phyloP scores from a whole-genome alignment of 2,329 filamentous ascomycete genomes.

The Colletotrichum neosansevieriae region DNA sequence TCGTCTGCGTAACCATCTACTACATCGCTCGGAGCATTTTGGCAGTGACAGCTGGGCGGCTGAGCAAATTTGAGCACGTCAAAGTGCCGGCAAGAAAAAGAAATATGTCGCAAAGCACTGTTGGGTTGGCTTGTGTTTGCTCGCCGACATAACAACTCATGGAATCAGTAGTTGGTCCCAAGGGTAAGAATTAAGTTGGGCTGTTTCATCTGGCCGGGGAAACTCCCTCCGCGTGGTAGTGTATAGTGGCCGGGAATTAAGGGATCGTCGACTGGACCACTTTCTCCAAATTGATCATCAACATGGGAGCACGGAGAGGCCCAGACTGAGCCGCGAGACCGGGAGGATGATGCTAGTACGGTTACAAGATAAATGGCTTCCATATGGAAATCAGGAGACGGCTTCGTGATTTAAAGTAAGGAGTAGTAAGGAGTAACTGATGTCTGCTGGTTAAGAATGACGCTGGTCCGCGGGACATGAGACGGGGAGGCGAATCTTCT shows the following conservation, averaged over 20 bases:
- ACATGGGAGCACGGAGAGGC: conserved; percentile 15
- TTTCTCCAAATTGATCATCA: conserved; percentile 28
- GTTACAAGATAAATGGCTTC: conserved; percentile 15
- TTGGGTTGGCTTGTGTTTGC: background rate
- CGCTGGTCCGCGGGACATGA: conserved; percentile 2
- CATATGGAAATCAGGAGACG: background rate
- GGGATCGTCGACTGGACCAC: conserved; percentile 17
- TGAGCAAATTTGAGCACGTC: conserved; percentile 20
- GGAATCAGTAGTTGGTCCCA: conserved; percentile 19
- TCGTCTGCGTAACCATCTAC: background rate
- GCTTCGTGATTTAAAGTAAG: background rate
- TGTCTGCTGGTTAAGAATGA: background rate
- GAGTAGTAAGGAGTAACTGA: background rate
- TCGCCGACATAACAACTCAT: background rate
- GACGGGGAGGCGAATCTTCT: background rate
- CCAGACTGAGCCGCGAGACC: conserved; percentile 3
- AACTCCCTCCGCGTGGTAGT: conserved; percentile 36
- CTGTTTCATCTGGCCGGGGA: conserved; percentile 32
- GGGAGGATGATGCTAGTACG: conserved; percentile 18
- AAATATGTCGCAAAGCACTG: background rate
- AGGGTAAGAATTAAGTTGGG: conserved; percentile 14
- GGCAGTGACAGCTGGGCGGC: background rate
- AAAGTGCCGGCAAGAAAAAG: conserved; percentile 5
- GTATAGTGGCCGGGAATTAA: conserved; percentile 26
- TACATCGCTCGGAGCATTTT: background rate